Base-by-base conservation (phyloP, 495 filamentous ascomycete species). In the Haplographium delicatum region DNA sequence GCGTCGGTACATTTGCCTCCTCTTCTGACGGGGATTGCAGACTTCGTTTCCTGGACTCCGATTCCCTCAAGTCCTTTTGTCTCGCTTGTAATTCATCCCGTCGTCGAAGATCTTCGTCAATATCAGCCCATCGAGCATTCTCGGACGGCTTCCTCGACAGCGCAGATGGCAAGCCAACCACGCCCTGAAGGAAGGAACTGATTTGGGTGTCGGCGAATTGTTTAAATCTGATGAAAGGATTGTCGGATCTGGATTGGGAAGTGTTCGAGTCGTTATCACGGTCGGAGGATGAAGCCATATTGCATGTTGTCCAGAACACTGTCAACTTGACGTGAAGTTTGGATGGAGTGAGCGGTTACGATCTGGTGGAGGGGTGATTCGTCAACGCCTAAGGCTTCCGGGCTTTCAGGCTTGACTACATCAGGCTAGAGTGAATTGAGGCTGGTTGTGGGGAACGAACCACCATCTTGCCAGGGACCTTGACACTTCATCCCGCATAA, bases 211-310 rank as follows among this genome's bases (percentile, higher is more conserved):
- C 65, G 49, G 72, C 58, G 58, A 68, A 66, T 27, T 72, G 64
- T 48, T 65, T 64, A 60, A 73, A 73, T 15, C 64, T 66, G 47
- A 72, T 64, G 53, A 74, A 75, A 18, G 63, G 65, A 42, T 71
- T 68, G 1, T 65, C 58, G 23, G 54, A 44, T 4, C 58, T 52
- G 4, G 51, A 28, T 28, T 45, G 51, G 5, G 44, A 22, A n/a
- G 31, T 46, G 9, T 43, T 51, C 22, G 48, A 48, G 10, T 58
- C 51, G 38, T 50, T 45, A 19, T 55, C 54, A 27, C 43, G 47
- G 34, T 61, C 48, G 13, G 51, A 28, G 25, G 51, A 44, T 13
- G 54, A 45, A 39, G 50, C 50, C 58, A 61, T 61, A n/a, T 30
- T 43, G 38, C 22, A 50, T 50, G 42, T 13, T 9, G 26, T 16